These are phyloP conservation scores for Comarum palustre DNA, from an alignment of 306 rosid species.

Conservation along the genomic window DNA sequence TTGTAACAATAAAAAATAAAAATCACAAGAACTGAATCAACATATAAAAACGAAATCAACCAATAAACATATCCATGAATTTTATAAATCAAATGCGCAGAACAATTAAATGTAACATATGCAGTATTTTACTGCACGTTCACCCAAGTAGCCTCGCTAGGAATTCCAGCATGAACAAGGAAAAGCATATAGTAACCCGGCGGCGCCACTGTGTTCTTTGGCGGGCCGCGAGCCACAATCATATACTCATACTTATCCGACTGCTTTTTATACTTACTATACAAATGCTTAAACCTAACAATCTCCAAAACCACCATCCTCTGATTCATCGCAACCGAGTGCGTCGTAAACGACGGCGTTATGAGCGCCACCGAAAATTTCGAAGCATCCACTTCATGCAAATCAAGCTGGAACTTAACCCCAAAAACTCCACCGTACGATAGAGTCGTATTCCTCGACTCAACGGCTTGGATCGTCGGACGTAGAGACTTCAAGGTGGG, in stretches of 20 bases:
- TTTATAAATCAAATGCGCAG: not conserved
- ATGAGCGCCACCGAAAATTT: constrained; percentile 33
- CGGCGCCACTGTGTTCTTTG: constrained; percentile 47
- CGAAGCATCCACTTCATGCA: not conserved
- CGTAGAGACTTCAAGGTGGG: constrained; percentile 7
- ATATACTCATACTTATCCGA: constrained; percentile 18
- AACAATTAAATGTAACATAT: not conserved
- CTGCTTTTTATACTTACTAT: not conserved
- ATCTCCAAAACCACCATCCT: constrained; percentile 57
- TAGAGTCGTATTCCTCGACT: constrained; percentile 16
- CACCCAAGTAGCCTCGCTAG: constrained; percentile 61
- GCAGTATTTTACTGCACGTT: constrained; percentile 31
- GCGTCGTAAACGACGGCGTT: constrained; percentile 70
- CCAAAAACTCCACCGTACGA: constrained; percentile 35
- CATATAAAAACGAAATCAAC: no score
- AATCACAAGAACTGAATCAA: no score
- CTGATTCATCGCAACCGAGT: constrained; percentile 67
- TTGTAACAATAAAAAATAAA: no score
- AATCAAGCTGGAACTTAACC: constrained; percentile 32
- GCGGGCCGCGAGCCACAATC: constrained; percentile 47
- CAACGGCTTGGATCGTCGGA: constrained; percentile 43
- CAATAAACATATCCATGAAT: no score
- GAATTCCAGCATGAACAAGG: constrained; percentile 60
- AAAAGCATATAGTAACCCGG: constrained; percentile 67
- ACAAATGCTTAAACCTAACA: constrained; percentile 17